Percentiles rank a stretch among this genome's conserved stretches.
phyloP scores from a whole-genome alignment of 768 basidiomycete genomes.

The Lyophyllum atratum region DNA sequence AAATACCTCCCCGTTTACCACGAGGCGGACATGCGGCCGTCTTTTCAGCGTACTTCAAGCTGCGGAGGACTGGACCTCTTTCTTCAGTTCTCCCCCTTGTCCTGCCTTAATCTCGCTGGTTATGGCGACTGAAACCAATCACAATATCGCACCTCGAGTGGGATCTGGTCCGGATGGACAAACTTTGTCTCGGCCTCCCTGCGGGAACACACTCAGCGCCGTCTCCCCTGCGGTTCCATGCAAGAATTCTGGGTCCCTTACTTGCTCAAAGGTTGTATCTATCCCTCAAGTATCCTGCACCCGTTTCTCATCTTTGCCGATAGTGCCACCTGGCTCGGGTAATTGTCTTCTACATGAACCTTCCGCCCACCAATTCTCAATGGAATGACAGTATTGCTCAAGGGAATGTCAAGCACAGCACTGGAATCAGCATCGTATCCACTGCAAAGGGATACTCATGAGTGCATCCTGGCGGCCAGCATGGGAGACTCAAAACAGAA shows the following conservation, averaged over 20 bases:
- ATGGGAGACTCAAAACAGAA: conserved; percentile 22
- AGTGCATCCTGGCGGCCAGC: conserved; percentile 29
- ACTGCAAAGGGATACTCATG: conserved; percentile 28
- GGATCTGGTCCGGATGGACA: conserved; percentile 27
- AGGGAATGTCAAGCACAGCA: conserved; percentile 31
- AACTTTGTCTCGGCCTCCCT: conserved; percentile 24
- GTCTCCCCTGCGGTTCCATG: neutral
- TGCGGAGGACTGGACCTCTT: no score
- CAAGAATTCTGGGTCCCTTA: conserved; percentile 15
- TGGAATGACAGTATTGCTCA: conserved; percentile 32
- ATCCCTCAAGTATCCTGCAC: no score
- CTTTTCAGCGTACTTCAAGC: no score
- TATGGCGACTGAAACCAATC: no score
- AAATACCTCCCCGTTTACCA: no score
- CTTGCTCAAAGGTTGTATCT: conserved; percentile 27
- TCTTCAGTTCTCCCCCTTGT: no score
- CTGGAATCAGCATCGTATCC: conserved; percentile 28
- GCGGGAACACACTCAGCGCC: conserved; percentile 22
- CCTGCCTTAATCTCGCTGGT: no score
- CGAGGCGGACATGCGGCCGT: no score
- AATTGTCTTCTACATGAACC: neutral
- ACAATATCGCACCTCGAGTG: conserved; percentile 5
- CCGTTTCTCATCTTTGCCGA: neutral
- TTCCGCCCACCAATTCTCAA: neutral
- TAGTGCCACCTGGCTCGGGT: conserved; percentile 18